These are phyloP conservation scores for Puccinia triticina DNA, from an alignment of 1,284 basidiomycete species.

Conservation along the genomic window DNA sequence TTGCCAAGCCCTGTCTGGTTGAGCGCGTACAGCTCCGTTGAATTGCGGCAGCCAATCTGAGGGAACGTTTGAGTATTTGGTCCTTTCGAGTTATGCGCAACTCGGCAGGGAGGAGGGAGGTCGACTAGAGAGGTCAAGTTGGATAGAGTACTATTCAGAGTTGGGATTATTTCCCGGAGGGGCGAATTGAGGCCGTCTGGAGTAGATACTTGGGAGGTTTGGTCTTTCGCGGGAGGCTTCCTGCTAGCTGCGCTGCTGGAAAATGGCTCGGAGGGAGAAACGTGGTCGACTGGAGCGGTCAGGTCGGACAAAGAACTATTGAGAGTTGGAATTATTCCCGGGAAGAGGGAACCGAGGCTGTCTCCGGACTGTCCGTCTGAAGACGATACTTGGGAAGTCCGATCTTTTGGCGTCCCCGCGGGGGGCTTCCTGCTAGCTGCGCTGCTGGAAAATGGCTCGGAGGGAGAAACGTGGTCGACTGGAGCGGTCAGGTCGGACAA, in stretches of 20 bases:
- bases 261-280: no score
- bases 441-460: no score
- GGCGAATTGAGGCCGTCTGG: neutral
- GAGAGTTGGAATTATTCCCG: neutral
- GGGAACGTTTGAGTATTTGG: neutral
- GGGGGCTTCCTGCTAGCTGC: neutral
- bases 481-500: conserved; percentile 8
- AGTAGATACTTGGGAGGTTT: neutral
- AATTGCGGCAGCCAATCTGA: neutral
- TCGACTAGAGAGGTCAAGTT: neutral
- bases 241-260: neutral
- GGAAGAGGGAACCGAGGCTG: neutral
- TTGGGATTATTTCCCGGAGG: neutral
- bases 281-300: neutral
- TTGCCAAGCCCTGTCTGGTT: neutral
- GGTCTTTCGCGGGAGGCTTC: neutral
- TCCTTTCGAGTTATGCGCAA: neutral
- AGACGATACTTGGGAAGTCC: neutral
- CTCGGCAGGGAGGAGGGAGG: neutral
- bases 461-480: neutral
- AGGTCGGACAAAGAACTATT: conserved; percentile 1
- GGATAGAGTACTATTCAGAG: neutral
- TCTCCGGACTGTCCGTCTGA: neutral
- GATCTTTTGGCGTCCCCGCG: neutral
- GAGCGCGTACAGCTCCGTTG: neutral